These are phyloP conservation scores for Cladosporium austrohemisphaericum DNA, from an alignment of 2,329 filamentous ascomycete species.

Conservation along the genomic window DNA sequence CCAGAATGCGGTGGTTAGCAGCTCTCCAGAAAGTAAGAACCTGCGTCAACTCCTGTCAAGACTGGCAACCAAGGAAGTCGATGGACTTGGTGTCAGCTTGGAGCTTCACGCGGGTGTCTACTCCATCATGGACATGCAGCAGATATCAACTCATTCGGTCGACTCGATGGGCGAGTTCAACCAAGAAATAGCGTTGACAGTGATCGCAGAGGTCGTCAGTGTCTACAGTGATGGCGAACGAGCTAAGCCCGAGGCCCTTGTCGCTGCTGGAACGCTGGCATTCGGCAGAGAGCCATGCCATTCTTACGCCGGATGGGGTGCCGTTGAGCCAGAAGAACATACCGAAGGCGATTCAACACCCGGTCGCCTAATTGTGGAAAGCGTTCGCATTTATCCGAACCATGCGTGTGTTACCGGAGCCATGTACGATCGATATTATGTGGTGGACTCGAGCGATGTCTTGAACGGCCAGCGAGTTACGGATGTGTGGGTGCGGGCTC, in stretches of 20 bases:
- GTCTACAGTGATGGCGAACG: constrained; percentile 54
- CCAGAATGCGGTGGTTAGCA: too few relatives aligned
- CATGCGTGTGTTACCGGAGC: constrained; percentile 74
- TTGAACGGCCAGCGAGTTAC: too few relatives aligned
- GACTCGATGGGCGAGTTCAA: constrained; percentile 40
- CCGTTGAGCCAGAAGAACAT: constrained; percentile 57
- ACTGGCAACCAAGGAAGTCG: too few relatives aligned
- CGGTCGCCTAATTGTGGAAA: constrained; percentile 50
- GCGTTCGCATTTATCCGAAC: constrained; percentile 71
- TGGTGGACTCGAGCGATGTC: too few relatives aligned
- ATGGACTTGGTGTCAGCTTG: too few relatives aligned
- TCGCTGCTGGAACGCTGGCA: constrained; percentile 66
- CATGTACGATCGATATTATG: too few relatives aligned
- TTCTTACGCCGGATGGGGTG: constrained; percentile 67
- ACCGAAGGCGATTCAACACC: constrained; percentile 43
- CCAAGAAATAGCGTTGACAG: constrained; percentile 60
- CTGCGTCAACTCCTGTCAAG: too few relatives aligned
- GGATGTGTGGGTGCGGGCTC: too few relatives aligned
- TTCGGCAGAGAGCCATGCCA: constrained; percentile 70
- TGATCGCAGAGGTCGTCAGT: constrained; percentile 67
- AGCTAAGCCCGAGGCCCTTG: constrained; percentile 60
- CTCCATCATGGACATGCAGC: constrained; percentile 71
- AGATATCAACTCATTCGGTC: constrained; percentile 65
- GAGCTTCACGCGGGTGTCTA: constrained; percentile 78
- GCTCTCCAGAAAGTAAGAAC: too few relatives aligned